These are phyloP conservation scores for Asterochloris sp. DNA, from an alignment of 139 green algal species.

Conservation along the genomic window DNA sequence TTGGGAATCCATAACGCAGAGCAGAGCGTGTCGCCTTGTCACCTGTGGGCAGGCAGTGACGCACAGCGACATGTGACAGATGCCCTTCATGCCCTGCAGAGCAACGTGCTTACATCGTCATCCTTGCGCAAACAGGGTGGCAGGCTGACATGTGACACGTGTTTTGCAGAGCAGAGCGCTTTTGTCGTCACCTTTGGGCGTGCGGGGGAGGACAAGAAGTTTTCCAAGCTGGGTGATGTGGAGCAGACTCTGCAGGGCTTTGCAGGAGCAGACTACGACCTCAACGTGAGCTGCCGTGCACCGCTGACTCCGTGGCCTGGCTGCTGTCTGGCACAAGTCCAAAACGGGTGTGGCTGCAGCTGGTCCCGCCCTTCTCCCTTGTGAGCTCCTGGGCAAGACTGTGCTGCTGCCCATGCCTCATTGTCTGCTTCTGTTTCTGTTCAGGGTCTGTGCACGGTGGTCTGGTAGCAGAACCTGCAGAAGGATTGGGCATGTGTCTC, in stretches of 20 bases:
- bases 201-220: constrained; percentile 82
- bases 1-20: not conserved
- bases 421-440: no score
- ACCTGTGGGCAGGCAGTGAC: not conserved
- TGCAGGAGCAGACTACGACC: constrained; percentile 82
- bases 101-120: no score
- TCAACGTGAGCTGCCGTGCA: constrained; percentile 45
- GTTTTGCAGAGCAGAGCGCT: constrained; percentile 48
- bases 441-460: no score
- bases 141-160: not conserved
- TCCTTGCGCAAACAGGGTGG: not conserved
- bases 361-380: not conserved
- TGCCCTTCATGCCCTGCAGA: not conserved
- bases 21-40: not conserved
- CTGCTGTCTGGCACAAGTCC: no score
- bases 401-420: no score
- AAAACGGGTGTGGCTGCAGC: not conserved
- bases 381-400: no score
- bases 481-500: not conserved
- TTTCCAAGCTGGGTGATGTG: constrained; percentile 70
- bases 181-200: constrained; percentile 77
- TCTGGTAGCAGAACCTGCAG: not conserved
- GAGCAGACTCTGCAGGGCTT: constrained; percentile 76
- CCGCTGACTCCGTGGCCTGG: no score
- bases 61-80: no score